Base-by-base conservation (phyloP, 2,329 filamentous ascomycete species). In the Bipolaris sorokiniana region DNA sequence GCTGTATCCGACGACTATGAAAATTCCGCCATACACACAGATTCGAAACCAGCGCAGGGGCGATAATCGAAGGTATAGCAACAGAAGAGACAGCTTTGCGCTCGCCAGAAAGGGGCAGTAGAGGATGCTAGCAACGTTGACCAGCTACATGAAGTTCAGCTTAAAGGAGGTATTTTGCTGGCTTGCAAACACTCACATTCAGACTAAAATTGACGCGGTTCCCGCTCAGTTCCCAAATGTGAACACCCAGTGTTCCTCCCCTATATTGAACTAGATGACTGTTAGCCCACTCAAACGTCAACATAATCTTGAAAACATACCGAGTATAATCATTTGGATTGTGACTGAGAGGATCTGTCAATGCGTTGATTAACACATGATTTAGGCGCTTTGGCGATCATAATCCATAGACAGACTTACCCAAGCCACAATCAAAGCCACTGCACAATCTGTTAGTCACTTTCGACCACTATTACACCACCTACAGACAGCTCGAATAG, bases 81-180 rank as follows among this genome's bases (percentile, higher is more conserved):
- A 55, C 3, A 64, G 56, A 9, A 68, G 63, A 15, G 64, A 65
- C 11, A 64, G 50, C n/a, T 68, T 68, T 16, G 66, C 64, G 51
- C 52, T 58, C 5, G 62, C 64, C 6, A 55, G 52, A 28, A 60
- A 65, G 5, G 59, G 55, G 16, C 59, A 61, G 50, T 65, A 65
- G 11, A 65, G 31, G 3, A 63, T 62, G 18, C 46, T 53, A 6
- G 56, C 53, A 5, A 63, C 48, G 11, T 28, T 56, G 26, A 57
- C 38, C 23, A 60, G 38, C 54, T 54, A 28, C 7, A 15, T 15
- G 5, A n/a, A 6, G 33, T 34, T 59, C 3, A 61, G 61, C 28
- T n/a, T 36, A 34, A 11, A 9, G 10, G 5, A 23, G 33, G 41
- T 22, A 22, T 13, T 3, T 47, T 4, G 1, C 2, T 36, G 13